Conservation (phyloP, 257 asterid species). For the Lithospermum erythrorhizon region DNA sequence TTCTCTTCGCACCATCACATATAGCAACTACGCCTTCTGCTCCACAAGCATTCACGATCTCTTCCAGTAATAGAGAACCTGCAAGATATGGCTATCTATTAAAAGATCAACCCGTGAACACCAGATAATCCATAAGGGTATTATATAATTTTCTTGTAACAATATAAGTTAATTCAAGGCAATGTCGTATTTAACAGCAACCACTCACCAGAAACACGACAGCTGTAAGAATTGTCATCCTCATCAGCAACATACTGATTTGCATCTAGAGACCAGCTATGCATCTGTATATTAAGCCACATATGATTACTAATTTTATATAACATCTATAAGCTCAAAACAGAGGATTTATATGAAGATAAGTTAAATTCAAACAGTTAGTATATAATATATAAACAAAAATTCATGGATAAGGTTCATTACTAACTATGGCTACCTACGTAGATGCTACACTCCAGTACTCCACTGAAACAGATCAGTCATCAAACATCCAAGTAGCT, state of each 20-base stretch:
- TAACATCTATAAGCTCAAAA: slow-evolving; percentile 1
- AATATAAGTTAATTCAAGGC: not conserved
- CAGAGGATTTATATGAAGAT: slow-evolving; percentile 6
- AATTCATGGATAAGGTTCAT: not conserved
- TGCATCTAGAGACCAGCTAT: slow-evolving; percentile 82
- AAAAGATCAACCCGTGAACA: not conserved
- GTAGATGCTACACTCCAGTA: not conserved
- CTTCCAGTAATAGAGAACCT: slow-evolving; percentile 86
- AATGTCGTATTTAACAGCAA: slow-evolving; percentile 11
- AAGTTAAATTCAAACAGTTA: not conserved
- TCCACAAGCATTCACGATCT: slow-evolving; percentile 54
- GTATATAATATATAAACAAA: not conserved
- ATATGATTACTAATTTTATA: slow-evolving; percentile 5
- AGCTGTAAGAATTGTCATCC: slow-evolving; percentile 85
- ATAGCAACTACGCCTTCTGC: slow-evolving; percentile 71
- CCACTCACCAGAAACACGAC: slow-evolving; percentile 88
- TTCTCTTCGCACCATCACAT: slow-evolving; percentile 60
- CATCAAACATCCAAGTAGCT: not conserved
- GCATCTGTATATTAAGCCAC: slow-evolving; percentile 40
- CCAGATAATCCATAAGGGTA: not conserved
- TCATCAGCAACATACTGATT: slow-evolving; percentile 95
- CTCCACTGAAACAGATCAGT: not conserved
- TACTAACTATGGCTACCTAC: not conserved
- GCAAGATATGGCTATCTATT: slow-evolving; percentile 14
- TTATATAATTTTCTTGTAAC: not conserved